phyloP scores from a whole-genome alignment of 345 rosid genomes.

The Aquilaria malaccensis region DNA sequence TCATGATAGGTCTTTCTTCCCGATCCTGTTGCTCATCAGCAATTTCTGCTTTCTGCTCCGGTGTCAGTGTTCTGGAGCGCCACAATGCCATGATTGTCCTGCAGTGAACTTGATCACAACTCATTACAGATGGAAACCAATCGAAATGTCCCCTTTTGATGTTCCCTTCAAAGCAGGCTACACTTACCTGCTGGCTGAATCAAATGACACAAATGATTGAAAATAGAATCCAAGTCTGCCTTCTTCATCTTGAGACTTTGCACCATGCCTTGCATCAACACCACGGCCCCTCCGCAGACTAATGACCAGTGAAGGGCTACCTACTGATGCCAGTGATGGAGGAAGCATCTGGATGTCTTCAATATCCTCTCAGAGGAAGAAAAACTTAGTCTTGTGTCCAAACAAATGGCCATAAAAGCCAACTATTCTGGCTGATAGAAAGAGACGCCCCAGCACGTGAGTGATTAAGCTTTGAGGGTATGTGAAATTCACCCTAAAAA shows the following conservation, averaged over 20 bases:
- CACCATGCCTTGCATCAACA: slow-evolving; percentile 71
- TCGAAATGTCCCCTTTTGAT: background rate
- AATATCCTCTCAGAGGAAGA: slow-evolving; percentile 86
- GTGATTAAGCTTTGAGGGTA: background rate
- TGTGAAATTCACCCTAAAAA: background rate
- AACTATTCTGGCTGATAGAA: slow-evolving; percentile 79
- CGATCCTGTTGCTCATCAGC: slow-evolving; percentile 53
- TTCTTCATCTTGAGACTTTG: slow-evolving; percentile 73
- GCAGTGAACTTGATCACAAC: slow-evolving; percentile 17
- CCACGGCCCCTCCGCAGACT: slow-evolving; percentile 57
- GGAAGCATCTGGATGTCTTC: slow-evolving; percentile 68
- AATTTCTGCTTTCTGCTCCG: slow-evolving; percentile 49
- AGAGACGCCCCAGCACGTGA: slow-evolving; percentile 66
- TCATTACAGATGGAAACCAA: background rate
- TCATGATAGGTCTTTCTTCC: slow-evolving; percentile 26
- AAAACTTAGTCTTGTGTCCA: slow-evolving; percentile 76
- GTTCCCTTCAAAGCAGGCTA: background rate
- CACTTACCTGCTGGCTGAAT: slow-evolving; percentile 60
- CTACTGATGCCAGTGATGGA: slow-evolving; percentile 62
- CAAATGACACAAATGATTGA: slow-evolving; percentile 77
- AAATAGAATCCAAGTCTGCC: slow-evolving; percentile 68
- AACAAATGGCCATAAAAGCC: slow-evolving; percentile 84
- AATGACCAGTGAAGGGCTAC: slow-evolving; percentile 65
- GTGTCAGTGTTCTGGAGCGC: slow-evolving; percentile 54
- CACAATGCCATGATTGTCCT: slow-evolving; percentile 87